phyloP scores from a whole-genome alignment of 352 stramenopile species.

The Globisporangium perplexum region DNA sequence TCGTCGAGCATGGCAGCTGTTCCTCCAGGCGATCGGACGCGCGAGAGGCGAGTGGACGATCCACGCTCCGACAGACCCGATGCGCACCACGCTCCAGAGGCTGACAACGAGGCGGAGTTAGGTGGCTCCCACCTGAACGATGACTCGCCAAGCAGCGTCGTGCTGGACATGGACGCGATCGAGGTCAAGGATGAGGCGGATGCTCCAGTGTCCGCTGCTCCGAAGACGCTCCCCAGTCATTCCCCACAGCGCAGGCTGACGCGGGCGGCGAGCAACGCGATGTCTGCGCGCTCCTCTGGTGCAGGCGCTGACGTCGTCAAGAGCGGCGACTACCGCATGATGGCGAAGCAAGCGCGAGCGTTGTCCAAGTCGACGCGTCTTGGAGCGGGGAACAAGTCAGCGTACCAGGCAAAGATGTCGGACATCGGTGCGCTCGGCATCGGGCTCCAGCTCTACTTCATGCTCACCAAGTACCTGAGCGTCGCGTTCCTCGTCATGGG shows the following conservation, averaged over 20 bases:
- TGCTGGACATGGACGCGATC: slow-evolving; percentile 1
- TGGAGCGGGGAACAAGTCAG: slow-evolving; percentile 52
- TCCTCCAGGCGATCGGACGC: too few species aligned
- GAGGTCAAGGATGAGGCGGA: background rate
- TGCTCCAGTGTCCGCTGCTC: background rate
- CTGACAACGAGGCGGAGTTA: too few species aligned
- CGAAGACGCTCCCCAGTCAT: too few species aligned
- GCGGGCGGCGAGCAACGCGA: background rate
- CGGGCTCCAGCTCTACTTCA: slow-evolving; percentile 81
- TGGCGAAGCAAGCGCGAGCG: slow-evolving; percentile 41
- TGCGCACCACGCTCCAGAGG: too few species aligned
- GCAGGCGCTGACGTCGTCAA: slow-evolving; percentile 1
- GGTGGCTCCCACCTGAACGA: too few species aligned
- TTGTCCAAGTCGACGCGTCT: slow-evolving; percentile 50
- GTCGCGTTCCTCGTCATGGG: slow-evolving; percentile 66
- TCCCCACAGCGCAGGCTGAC: background rate
- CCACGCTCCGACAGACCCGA: too few species aligned
- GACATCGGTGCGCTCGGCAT: slow-evolving; percentile 79
- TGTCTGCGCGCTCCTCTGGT: background rate
- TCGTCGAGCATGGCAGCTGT: too few species aligned
- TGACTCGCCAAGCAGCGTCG: background rate
- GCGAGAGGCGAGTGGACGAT: too few species aligned
- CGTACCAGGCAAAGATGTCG: slow-evolving; percentile 51
- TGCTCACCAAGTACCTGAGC: slow-evolving; percentile 73
- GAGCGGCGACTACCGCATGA: slow-evolving; percentile 17